These are phyloP conservation scores for Aspergillus campestris DNA, from an alignment of 495 filamentous ascomycete species.

Conservation along the genomic window DNA sequence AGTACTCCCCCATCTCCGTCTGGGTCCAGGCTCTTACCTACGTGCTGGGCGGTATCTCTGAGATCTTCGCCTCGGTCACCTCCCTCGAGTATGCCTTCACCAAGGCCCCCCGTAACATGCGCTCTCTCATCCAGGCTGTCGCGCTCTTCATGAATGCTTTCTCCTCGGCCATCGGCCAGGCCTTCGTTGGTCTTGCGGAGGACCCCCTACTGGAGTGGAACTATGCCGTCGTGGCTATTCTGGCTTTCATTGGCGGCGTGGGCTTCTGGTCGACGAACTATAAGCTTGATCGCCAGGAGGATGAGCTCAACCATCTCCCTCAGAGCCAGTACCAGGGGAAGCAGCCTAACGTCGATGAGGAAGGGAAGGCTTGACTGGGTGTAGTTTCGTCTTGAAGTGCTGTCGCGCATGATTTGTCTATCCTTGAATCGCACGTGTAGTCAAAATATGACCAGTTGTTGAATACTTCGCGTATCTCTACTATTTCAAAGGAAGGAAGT, in stretches of 20 bases:
- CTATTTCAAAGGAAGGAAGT: too few relatives aligned
- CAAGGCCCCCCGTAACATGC: conserved; percentile 73
- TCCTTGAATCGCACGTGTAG: too few relatives aligned
- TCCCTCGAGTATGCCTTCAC: conserved; percentile 66
- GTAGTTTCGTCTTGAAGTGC: not conserved
- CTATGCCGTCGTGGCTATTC: conserved; percentile 54
- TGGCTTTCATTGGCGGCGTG: conserved; percentile 49
- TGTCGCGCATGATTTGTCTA: too few relatives aligned
- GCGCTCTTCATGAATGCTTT: conserved; percentile 64
- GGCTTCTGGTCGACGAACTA: conserved; percentile 57
- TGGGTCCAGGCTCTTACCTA: conserved; percentile 59
- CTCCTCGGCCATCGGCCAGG: conserved; percentile 59
- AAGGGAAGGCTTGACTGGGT: conserved; percentile 4
- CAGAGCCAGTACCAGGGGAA: conserved; percentile 14
- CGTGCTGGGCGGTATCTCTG: conserved; percentile 61
- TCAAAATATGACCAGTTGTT: too few relatives aligned
- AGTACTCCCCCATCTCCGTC: conserved; percentile 46
- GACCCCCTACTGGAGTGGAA: conserved; percentile 63
- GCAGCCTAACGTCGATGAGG: conserved; percentile 9
- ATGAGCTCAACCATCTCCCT: conserved; percentile 47
- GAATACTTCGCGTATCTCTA: too few relatives aligned
- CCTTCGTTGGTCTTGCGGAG: conserved; percentile 52
- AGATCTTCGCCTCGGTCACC: conserved; percentile 62
- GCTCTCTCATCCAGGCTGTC: conserved; percentile 60
- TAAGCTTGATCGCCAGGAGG: conserved; percentile 53